Base-by-base conservation (phyloP, 352 stramenopile genomes). In the Elongisporangium prolatum region DNA sequence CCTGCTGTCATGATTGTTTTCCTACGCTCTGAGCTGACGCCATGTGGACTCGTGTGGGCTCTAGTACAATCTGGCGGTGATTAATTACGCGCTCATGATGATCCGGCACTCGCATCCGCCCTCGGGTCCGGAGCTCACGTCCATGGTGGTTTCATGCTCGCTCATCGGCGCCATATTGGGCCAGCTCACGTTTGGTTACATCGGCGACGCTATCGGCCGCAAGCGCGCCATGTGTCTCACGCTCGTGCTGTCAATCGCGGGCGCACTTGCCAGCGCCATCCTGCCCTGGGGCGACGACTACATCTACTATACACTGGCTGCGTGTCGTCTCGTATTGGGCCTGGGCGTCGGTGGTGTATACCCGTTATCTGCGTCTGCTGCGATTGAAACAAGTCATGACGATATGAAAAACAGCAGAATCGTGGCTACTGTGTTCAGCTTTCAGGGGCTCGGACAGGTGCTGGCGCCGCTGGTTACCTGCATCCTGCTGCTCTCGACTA, bases 341-440 rank as follows among this genome's bases (percentile, higher is more conserved):
- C 67, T 93, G 3, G 86, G 86, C 10, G 84, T 93, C 11, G 86
- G 86, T 44, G 86, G 86, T 4, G 83, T 93, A 18, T 95, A 95
- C 59, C 86, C 86, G 25, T 60, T 95, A 13, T 92, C 86, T 5
- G 86, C 86, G 17, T 85, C 86, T 1, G 85, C 82, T 9, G 80
- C 81, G 1, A 71, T 75, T 14, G 79, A 91, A 58, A 72, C 72
- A 5, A 83, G 63, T 22, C 57, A 74, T 14, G 59, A 86, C 40
- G 69, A 74, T 6, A 44, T 72, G 3, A 77, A 75, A 61, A 86
- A 89, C 60, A 87, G 77, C 62, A 87, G 78, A 57, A 72, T 82
- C 13, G 76, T 91, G 14, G 80, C 79, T 0, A 71, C 77, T 0
- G 77, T 89, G 9, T 88, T 88, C 40, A 84, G 75, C 51, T 87